A percentile compares a stretch with the other conserved stretches of the same genome.
Conservation (phyloP, 2,329 filamentous ascomycete species). For the Phyllosticta ampelicida region DNA sequence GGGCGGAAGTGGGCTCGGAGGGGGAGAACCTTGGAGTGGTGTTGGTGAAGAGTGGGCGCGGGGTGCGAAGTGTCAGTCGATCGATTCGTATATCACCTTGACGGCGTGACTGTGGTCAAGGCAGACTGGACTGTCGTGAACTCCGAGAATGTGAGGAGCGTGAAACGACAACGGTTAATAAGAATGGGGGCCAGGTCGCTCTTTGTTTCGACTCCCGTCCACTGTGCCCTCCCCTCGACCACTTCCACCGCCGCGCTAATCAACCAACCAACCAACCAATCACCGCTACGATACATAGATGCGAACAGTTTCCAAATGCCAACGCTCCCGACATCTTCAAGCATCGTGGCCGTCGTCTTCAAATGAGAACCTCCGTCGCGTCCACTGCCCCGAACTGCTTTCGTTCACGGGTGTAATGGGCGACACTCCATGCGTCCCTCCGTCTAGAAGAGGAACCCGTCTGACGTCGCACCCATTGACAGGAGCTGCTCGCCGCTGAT, state of each 20-base stretch:
- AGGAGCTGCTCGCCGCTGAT: conserved; percentile 3
- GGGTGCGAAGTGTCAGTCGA: neutral
- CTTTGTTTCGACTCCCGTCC: neutral
- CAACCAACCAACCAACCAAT: neutral
- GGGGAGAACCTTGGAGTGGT: too few species aligned
- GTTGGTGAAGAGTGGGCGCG: neutral
- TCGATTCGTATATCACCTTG: neutral
- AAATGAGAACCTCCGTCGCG: conserved; percentile 25
- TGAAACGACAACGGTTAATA: neutral
- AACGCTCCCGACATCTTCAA: neutral
- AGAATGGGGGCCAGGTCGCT: neutral
- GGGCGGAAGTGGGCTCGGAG: neutral
- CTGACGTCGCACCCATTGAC: conserved; percentile 6
- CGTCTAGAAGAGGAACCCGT: conserved; percentile 3
- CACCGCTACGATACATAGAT: neutral
- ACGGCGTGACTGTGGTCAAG: neutral
- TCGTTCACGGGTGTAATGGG: conserved; percentile 2
- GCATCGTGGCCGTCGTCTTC: neutral
- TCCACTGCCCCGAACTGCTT: conserved; percentile 23
- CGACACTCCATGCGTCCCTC: neutral
- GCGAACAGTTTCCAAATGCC: conserved; percentile 1
- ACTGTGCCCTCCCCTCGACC: neutral
- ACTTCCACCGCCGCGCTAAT: neutral
- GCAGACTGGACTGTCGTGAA: too few species aligned
- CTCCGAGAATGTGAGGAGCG: neutral